A percentile compares a stretch with the other conserved stretches of the same genome.
Evolutionary conservation across 2,329 filamentous ascomycete genomes (phyloP).

Genomic region (Cucurbitaria berberidis): DNA sequence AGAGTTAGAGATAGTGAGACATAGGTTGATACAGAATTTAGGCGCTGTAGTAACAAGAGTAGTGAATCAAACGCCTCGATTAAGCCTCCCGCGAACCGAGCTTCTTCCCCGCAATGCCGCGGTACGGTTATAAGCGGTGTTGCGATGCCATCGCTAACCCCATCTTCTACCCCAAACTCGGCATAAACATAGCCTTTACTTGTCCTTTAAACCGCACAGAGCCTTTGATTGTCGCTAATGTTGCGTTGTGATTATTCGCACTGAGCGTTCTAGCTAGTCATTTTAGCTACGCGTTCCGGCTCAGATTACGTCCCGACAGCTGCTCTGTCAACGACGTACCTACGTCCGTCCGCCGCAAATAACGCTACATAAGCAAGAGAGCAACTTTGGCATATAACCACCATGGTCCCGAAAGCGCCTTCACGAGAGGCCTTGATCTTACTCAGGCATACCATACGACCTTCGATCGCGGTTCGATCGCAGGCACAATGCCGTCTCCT

Average conservation of each 20-base stretch:
- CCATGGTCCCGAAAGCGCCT: constrained; percentile 43
- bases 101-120: background rate
- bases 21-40: too few species aligned
- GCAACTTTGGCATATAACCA: background rate
- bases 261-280: background rate
- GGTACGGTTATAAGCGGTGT: constrained; percentile 36
- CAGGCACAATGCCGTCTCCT: constrained; percentile 31
- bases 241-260: background rate
- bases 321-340: background rate
- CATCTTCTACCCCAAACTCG: constrained; percentile 25
- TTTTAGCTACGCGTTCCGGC: background rate
- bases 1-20: too few species aligned
- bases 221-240: background rate
- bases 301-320: background rate
- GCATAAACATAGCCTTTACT: constrained; percentile 15
- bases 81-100: too few species aligned
- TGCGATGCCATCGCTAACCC: constrained; percentile 21
- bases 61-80: too few species aligned
- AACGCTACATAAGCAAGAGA: too few species aligned
- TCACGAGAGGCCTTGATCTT: constrained; percentile 44
- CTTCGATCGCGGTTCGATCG: constrained; percentile 27
- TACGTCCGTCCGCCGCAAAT: too few species aligned
- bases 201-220: constrained; percentile 6
- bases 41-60: too few species aligned
- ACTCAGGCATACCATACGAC: constrained; percentile 42